These are phyloP conservation scores for Penicillium sp. DNA, from an alignment of 2,329 filamentous ascomycete species.

Conservation along the genomic window DNA sequence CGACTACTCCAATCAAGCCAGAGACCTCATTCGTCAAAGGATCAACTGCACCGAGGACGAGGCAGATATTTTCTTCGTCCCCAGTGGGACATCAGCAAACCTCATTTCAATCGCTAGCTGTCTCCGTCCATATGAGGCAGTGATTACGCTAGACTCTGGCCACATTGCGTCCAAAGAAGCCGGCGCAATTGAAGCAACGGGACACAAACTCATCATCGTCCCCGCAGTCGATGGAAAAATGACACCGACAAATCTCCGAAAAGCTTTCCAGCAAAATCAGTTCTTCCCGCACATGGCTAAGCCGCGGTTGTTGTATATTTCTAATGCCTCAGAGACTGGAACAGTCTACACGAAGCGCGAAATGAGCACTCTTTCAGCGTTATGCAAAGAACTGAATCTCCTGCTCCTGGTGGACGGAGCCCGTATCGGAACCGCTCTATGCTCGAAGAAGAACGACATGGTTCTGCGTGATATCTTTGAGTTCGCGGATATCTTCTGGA, in stretches of 20 bases:
- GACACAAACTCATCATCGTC: slow-evolving; percentile 56
- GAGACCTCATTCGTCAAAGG: slow-evolving; percentile 44
- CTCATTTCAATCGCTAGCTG: slow-evolving; percentile 56
- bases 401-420: slow-evolving; percentile 55
- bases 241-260: slow-evolving; percentile 46
- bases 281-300: slow-evolving; percentile 57
- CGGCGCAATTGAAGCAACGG: slow-evolving; percentile 54
- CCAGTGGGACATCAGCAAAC: slow-evolving; percentile 56
- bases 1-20: slow-evolving; percentile 47
- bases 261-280: slow-evolving; percentile 51
- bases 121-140: slow-evolving; percentile 54
- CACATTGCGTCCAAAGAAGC: slow-evolving; percentile 56
- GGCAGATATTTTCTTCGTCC: slow-evolving; percentile 55
- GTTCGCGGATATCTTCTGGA: slow-evolving; percentile 57
- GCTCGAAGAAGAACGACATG: slow-evolving; percentile 48
- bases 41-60: slow-evolving; percentile 34
- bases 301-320: slow-evolving; percentile 55
- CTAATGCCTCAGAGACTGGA: slow-evolving; percentile 55
- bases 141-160: slow-evolving; percentile 53
- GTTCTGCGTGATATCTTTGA: slow-evolving; percentile 49
- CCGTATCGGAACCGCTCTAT: slow-evolving; percentile 48
- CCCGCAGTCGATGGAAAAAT: slow-evolving; percentile 52
- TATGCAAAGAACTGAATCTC: slow-evolving; percentile 47
- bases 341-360: slow-evolving; percentile 52
- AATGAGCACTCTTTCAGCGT: slow-evolving; percentile 44